Evolutionary conservation across 768 basidiomycete species (phyloP).

Genomic region (Macrolepiota fuliginosa): DNA sequence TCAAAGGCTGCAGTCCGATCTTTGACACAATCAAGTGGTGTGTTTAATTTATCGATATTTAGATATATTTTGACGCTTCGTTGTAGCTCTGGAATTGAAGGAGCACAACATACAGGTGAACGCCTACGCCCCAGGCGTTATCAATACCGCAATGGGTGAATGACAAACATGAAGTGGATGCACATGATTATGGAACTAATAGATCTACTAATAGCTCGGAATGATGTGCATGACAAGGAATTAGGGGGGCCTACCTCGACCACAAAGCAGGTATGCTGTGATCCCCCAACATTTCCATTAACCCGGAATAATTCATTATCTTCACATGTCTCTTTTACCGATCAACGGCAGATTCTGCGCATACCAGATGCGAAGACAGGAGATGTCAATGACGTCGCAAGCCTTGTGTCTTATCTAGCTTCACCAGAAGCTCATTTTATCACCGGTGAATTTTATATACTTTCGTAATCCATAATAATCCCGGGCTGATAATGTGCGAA

Average conservation of each 20-base stretch:
- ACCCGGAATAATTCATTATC: neutral
- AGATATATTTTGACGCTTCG: neutral
- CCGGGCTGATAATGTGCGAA: neutral
- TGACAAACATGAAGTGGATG: neutral
- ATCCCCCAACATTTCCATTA: neutral
- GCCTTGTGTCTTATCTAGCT: constrained; percentile 20
- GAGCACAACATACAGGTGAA: constrained; percentile 40
- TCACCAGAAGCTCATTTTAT: constrained; percentile 14
- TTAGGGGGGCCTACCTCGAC: neutral
- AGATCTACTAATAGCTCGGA: neutral
- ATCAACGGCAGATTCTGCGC: neutral
- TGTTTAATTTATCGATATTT: neutral
- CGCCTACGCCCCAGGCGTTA: constrained; percentile 34
- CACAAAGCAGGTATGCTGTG: neutral
- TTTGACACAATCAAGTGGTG: constrained; percentile 37
- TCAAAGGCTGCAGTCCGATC: constrained; percentile 40
- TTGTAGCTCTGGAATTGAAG: constrained; percentile 34
- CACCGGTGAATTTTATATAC: neutral
- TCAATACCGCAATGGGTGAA: constrained; percentile 11
- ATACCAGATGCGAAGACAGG: constrained; percentile 1
- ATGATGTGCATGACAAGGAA: neutral
- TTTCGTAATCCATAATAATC: neutral
- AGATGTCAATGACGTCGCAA: constrained; percentile 15
- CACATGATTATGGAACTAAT: neutral
- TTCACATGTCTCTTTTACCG: neutral